These are phyloP conservation scores for Crithidia mellificae DNA, from an alignment of 208 protist genomes.

Conservation along the genomic window DNA sequence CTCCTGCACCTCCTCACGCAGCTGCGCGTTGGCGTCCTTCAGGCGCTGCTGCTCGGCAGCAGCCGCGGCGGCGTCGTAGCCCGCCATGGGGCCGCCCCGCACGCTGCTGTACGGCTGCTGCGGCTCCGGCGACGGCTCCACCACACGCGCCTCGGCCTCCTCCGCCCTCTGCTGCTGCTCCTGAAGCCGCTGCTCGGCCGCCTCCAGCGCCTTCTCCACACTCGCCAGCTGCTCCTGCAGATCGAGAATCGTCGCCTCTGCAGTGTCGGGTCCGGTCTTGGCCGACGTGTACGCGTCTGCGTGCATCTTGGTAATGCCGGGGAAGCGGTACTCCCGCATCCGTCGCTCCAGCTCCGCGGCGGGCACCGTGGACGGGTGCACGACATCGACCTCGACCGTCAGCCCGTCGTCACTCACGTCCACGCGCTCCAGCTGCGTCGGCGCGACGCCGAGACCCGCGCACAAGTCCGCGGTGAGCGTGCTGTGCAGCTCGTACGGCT, in stretches of 20 bases:
- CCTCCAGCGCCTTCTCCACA: conserved; percentile 37
- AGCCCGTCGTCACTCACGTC: conserved; percentile 36
- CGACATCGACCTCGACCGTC: conserved; percentile 40
- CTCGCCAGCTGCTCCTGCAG: conserved; percentile 45
- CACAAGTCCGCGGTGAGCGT: conserved; percentile 47
- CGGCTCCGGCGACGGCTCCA: conserved; percentile 27
- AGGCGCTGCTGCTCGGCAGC: conserved; percentile 24
- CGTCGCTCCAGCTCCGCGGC: conserved; percentile 39
- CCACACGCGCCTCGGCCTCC: conserved; percentile 12
- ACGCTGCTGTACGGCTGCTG: conserved; percentile 20
- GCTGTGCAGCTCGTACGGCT: conserved; percentile 51
- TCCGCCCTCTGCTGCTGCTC: background rate
- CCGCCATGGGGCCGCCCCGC: background rate
- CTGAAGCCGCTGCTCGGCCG: conserved; percentile 9
- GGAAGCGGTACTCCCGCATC: conserved; percentile 47
- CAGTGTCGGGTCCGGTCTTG: conserved; percentile 47
- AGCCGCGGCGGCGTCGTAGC: background rate
- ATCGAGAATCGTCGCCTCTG: conserved; percentile 31
- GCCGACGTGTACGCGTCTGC: conserved; percentile 28
- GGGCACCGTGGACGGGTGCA: conserved; percentile 39
- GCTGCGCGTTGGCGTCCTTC: conserved; percentile 34
- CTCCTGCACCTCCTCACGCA: conserved; percentile 25
- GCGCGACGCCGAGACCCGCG: conserved; percentile 43
- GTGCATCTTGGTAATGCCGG: conserved; percentile 39
- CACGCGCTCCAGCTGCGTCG: conserved; percentile 39